Evolutionary conservation across 2,329 filamentous ascomycete genomes (phyloP), one percentile per base, ranked within the genome.

Genomic region (Zelopaecilomyces penicillatus): DNA sequence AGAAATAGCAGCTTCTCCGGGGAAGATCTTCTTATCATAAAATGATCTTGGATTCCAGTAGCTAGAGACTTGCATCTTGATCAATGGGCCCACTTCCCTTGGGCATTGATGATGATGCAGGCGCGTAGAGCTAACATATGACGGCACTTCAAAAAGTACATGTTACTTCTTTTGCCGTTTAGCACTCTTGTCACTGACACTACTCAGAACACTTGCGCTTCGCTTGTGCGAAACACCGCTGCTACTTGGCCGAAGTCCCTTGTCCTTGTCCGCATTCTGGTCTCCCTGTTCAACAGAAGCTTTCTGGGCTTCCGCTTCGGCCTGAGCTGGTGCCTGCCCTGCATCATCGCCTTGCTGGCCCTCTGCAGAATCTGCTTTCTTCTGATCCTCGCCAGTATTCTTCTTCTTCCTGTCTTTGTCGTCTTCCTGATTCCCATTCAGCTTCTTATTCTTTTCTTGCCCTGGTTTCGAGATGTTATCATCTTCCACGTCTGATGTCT

Each of bases 141-240:
- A 19, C 34, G 19, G 19, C 19, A 19, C 19, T 19, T 19, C 19
- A 19, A 19, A 19, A 19, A 19, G 19, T 19, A 19, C 19, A 19
- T 12, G 36, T 50, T 54, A 64, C 50, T 78, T 80, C 66, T 76
- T 79, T 53, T 74, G 71, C 48, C 75, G 67, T 60, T 80, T 80
- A 4, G 65, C 56, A 52, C 73, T 78, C 64, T 77, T 78, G 48
- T 87, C 82, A 60, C 84, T 88, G 5, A 68, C 68, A 11, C 73
- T 69, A 61, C 86, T 91, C 43, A 94, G 62, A 30, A 89, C 86
- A 61, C 87, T 94, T 1, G 87, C 87, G 60, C 87, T 93, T 47
- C 88, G 77, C 69, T 94, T 94, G 51, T 85, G 82, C 1, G 65
- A 54, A 6, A 60, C 61, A 36, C 65, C 59, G 49, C 68, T 70